Percentiles rank a stretch among this genome's conserved stretches.
These are phyloP conservation scores for Trichosanthes cucumerina DNA, from an alignment of 306 rosid species.

Conservation along the genomic window DNA sequence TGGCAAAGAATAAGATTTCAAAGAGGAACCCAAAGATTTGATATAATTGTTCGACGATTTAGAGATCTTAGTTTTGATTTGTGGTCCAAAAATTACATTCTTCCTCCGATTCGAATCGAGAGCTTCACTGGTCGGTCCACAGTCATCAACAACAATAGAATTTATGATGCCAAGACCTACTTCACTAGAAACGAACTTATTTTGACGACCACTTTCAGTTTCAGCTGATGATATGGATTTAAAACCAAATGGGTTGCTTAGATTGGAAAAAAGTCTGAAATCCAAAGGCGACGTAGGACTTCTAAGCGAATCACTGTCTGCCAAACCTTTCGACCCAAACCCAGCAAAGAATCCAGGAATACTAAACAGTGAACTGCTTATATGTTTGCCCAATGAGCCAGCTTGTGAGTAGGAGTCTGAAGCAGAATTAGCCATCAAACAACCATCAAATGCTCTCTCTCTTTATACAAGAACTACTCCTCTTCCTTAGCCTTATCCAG, in stretches of 20 bases:
- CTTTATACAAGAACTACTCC: slow-evolving; percentile 18
- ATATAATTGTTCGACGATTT: slow-evolving; percentile 25
- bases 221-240: slow-evolving; percentile 22
- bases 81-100: slow-evolving; percentile 60
- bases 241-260: slow-evolving; percentile 40
- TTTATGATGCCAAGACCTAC: slow-evolving; percentile 71
- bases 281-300: slow-evolving; percentile 85
- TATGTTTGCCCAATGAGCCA: slow-evolving; percentile 36
- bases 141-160: slow-evolving; percentile 46
- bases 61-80: slow-evolving; percentile 34
- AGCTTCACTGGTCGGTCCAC: slow-evolving; percentile 28
- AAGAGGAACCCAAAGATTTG: slow-evolving; percentile 28
- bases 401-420: slow-evolving; percentile 32
- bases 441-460: slow-evolving; percentile 8
- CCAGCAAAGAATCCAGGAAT: slow-evolving; percentile 58
- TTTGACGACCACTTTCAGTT: slow-evolving; percentile 23
- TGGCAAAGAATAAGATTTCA: slow-evolving; percentile 58
- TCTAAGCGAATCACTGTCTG: slow-evolving; percentile 52
- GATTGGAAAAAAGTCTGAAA: slow-evolving; percentile 46
- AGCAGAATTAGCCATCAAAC: slow-evolving; percentile 63
- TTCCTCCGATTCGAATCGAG: slow-evolving; percentile 37
- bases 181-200: slow-evolving; percentile 36
- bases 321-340: slow-evolving; percentile 32
- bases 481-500: slow-evolving; percentile 14
- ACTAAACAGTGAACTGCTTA: slow-evolving; percentile 47